Percentiles rank a stretch among this genome's conserved stretches.
phyloP scores from a whole-genome alignment of 2,329 filamentous ascomycete genomes.

The Akanthomyces muscarius region DNA sequence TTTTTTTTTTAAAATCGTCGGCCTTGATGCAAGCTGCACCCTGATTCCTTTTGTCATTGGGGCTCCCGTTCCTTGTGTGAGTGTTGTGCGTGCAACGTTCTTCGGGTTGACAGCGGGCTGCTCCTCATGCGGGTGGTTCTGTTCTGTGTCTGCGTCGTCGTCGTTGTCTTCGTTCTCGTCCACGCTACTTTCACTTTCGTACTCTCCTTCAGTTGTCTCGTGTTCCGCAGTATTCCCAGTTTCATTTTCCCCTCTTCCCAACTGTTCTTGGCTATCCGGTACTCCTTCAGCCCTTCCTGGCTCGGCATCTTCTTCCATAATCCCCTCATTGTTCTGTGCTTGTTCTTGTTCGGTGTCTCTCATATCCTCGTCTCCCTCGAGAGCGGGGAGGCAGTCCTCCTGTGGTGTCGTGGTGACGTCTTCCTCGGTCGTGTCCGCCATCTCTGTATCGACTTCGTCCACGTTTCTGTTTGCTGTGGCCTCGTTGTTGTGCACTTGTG shows the following conservation, averaged over 20 bases:
- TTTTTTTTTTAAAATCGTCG: too few species aligned
- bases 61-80: too few species aligned
- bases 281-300: too few species aligned
- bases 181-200: too few species aligned
- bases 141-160: too few species aligned
- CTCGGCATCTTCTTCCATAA: background rate
- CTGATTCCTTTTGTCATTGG: too few species aligned
- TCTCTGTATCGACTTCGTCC: background rate
- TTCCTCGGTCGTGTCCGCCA: background rate
- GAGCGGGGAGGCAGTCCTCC: background rate
- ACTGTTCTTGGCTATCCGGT: background rate
- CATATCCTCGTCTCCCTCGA: background rate
- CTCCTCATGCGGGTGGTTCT: too few species aligned
- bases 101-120: too few species aligned
- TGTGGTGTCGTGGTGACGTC: background rate
- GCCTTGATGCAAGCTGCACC: too few species aligned
- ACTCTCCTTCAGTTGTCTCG: background rate
- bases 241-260: background rate
- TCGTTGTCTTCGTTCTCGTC: too few species aligned
- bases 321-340: background rate
- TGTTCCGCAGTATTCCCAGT: background rate
- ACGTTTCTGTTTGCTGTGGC: background rate
- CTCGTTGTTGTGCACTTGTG: background rate
- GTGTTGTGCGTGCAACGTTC: too few species aligned
- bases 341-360: background rate